Percentiles rank a stretch among this genome's conserved stretches.
Evolutionary conservation across 2,329 filamentous ascomycete genomes (phyloP).

Genomic region (Apiospora koreana): DNA sequence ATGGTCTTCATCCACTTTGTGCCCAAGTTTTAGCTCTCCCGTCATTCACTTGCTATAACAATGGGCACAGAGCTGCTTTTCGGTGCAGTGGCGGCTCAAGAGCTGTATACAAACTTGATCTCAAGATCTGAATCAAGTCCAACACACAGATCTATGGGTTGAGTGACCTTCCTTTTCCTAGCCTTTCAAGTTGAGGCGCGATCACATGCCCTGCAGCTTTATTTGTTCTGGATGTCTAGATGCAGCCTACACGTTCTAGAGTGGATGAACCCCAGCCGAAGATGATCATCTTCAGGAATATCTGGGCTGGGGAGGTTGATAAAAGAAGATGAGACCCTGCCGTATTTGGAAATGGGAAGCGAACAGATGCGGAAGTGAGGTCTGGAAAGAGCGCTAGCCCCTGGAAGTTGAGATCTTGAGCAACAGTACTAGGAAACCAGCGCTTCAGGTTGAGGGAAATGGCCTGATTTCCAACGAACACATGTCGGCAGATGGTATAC

Average conservation of each 20-base stretch:
- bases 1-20: neutral
- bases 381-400: neutral
- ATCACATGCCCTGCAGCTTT: neutral
- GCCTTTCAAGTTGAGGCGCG: neutral
- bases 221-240: neutral
- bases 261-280: neutral
- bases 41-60: no score
- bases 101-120: neutral
- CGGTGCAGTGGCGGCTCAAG: neutral
- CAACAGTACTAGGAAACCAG: neutral
- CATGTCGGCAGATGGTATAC: conserved; percentile 11
- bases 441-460: neutral
- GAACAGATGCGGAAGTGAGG: conserved; percentile 13
- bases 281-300: neutral
- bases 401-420: conserved; percentile 10
- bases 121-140: neutral
- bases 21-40: neutral
- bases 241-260: neutral
- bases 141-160: neutral
- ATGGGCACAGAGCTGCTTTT: neutral
- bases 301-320: neutral
- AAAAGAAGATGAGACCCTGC: neutral
- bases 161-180: neutral
- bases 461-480: conserved; percentile 1
- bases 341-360: conserved; percentile 16